Conservation (phyloP, 768 basidiomycete species). For the Trametes cinnabarina region DNA sequence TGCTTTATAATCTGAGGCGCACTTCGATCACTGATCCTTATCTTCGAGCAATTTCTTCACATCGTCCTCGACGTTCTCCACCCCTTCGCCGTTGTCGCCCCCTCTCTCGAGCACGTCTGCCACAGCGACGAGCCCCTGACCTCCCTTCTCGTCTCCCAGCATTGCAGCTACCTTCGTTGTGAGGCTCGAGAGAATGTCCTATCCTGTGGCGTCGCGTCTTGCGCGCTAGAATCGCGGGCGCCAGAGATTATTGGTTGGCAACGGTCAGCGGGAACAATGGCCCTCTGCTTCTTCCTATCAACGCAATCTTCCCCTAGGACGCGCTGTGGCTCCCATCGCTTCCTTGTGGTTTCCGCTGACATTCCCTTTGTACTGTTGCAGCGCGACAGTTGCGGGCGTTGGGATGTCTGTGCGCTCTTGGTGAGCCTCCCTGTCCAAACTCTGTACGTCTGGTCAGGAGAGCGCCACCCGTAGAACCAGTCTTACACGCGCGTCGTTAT, state of each 20-base stretch:
- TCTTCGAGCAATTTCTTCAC: conserved; percentile 13
- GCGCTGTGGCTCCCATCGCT: conserved; percentile 5
- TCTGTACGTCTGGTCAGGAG: too few species aligned
- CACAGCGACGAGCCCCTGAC: neutral
- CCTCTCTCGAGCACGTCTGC: neutral
- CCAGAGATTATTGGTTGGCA: conserved; percentile 5
- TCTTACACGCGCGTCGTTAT: too few species aligned
- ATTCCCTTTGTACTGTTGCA: conserved; percentile 5
- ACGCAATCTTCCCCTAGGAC: conserved; percentile 7
- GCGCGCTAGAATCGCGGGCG: conserved; percentile 1
- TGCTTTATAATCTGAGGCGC: conserved; percentile 16
- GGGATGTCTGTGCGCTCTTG: too few species aligned
- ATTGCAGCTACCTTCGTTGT: too few species aligned
- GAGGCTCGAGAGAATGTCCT: neutral
- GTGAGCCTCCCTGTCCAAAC: too few species aligned
- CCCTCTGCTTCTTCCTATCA: conserved; percentile 21
- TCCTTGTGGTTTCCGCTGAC: neutral
- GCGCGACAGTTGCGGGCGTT: too few species aligned
- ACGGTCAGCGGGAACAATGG: conserved; percentile 13
- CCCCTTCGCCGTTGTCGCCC: neutral
- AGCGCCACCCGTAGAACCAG: too few species aligned
- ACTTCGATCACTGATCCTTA: conserved; percentile 13
- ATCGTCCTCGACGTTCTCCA: conserved; percentile 2
- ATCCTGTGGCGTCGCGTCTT: neutral
- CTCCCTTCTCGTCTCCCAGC: neutral